Conservation (phyloP, 2,329 filamentous ascomycete species). For the Leptodontidium sp. region DNA sequence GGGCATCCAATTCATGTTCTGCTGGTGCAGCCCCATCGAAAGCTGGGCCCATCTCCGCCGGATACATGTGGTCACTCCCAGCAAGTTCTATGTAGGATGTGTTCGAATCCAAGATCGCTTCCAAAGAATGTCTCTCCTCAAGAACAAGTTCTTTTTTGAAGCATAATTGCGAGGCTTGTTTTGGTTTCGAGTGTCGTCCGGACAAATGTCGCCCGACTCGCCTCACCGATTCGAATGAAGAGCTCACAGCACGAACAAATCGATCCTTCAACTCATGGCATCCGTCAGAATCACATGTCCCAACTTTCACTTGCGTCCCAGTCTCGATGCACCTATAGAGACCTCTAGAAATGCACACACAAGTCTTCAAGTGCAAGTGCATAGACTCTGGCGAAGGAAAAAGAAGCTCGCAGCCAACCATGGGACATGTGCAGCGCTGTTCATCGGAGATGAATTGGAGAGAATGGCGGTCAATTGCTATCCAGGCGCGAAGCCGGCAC, state of each 20-base stretch:
- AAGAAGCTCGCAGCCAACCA: background rate
- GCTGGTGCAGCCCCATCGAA: background rate
- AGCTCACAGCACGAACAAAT: slow-evolving; percentile 6
- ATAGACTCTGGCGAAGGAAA: background rate
- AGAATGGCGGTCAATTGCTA: background rate
- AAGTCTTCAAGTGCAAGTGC: background rate
- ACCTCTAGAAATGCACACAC: background rate
- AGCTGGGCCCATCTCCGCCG: background rate
- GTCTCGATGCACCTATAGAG: background rate
- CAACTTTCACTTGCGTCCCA: background rate
- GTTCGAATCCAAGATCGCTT: too few relatives aligned
- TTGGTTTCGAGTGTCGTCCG: background rate
- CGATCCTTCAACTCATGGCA: slow-evolving; percentile 1
- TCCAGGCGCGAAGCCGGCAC: background rate
- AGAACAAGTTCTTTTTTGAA: background rate
- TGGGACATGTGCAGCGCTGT: background rate
- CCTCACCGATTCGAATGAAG: slow-evolving; percentile 1
- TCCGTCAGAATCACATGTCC: background rate
- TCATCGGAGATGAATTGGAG: background rate
- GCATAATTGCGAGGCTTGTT: background rate
- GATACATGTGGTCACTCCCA: background rate
- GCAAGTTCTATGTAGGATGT: background rate
- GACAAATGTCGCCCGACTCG: background rate
- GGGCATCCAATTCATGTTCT: background rate
- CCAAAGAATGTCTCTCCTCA: background rate